Evolutionary conservation across 1,284 basidiomycete species (phyloP).

Genomic region (Leccinum pachyderme): DNA sequence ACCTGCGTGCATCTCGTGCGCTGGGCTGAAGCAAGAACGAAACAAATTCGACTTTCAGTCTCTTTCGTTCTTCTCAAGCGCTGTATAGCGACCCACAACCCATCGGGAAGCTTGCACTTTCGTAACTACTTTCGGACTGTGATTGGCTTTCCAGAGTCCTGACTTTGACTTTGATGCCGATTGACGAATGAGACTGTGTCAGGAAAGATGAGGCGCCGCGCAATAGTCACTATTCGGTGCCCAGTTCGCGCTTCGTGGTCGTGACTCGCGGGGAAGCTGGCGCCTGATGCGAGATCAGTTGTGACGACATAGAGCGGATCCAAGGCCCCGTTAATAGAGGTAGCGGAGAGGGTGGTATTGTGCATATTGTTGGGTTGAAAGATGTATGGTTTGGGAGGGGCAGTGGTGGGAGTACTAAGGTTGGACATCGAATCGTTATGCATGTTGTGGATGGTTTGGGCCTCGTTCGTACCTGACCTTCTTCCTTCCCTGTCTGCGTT

Average conservation of each 20-base stretch:
- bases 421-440: constrained; percentile 1
- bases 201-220: constrained; percentile 9
- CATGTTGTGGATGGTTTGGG: neutral
- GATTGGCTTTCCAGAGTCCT: neutral
- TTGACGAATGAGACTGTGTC: constrained; percentile 14
- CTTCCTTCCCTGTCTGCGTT: neutral
- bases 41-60: neutral
- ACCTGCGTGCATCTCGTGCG: constrained; percentile 11
- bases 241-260: constrained; percentile 11
- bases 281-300: constrained; percentile 7
- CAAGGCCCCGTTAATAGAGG: neutral
- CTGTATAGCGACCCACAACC: constrained; percentile 10
- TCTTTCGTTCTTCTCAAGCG: neutral
- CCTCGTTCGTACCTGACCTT: neutral
- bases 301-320: constrained; percentile 11
- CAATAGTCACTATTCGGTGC: constrained; percentile 7
- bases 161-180: neutral
- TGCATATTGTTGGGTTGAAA: constrained; percentile 11
- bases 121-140: constrained; percentile 15
- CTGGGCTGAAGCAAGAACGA: constrained; percentile 2
- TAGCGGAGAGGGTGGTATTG: constrained; percentile 13
- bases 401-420: neutral
- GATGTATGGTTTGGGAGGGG: constrained; percentile 8
- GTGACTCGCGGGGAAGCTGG: neutral
- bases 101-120: constrained; percentile 6